Base-by-base conservation (phyloP, 148 eudicot species). In the Vaccinium vitisidaea region DNA sequence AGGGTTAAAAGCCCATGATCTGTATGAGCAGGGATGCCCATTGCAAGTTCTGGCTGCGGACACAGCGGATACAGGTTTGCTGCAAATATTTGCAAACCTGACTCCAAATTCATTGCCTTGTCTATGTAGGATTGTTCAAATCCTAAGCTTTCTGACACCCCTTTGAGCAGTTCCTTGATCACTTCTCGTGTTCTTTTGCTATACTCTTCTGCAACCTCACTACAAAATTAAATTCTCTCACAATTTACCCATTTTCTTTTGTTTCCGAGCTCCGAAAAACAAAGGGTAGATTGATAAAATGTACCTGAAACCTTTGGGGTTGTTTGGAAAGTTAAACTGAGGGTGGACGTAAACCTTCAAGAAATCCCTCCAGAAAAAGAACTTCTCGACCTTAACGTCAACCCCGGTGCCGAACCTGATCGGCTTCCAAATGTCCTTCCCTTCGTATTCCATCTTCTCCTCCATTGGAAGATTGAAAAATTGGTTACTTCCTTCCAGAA, bases 11-110 rank as follows among this genome's bases (percentile, higher is more conserved):
- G 46, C 5, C 46, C 46, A 4, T 43, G 46, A 50, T 91, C 93
- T 0, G 93, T 85, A 80, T 91, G 93, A 15, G 93, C 87, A 2
- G 88, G 87, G 48, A 91, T 18, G 2, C 69, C 69, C 23, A 61
- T 61, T 61, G 69, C 69, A 61, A 61, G 69, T 21, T 61, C 69
- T 46, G 91, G 90, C 48, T 88, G 87, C 2, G 91, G 93, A 77
- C 93, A 91, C 1, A 83, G 83, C 1, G 93, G 93, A 79, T 91
- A 91, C 7, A 58, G 79, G 63, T 91, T 91, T 6, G 77, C 88
- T 4, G 70, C 79, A 61, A 88, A 77, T 5, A 88, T 76, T 74
- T 90, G 90, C 6, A 83, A 73, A 59, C 86, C 56, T 19, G 69
- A 61, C 0, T 61, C 69, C 9, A 61, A 63, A 21, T 63, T 63